Conservation (phyloP, 495 filamentous ascomycete genomes). For the Podospora conica region DNA sequence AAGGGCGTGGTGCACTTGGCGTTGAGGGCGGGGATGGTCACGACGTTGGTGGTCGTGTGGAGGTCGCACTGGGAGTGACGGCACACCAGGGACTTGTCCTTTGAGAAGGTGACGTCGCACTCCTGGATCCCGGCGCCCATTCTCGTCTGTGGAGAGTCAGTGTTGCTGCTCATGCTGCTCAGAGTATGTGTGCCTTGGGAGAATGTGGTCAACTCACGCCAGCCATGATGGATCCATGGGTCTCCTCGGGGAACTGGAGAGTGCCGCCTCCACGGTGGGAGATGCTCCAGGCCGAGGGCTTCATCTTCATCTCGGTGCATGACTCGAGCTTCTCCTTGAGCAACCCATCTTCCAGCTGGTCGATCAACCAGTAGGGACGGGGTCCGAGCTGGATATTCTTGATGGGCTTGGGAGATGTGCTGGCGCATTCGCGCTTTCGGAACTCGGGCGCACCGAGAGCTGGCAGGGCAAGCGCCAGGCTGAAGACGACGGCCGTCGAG, state of each 20-base stretch:
- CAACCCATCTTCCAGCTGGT: slow-evolving; percentile 52
- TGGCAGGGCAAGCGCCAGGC: slow-evolving; percentile 8
- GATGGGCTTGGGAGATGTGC: slow-evolving; percentile 18
- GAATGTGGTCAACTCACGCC: slow-evolving; percentile 25
- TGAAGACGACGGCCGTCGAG: neutral
- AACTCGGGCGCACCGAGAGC: slow-evolving; percentile 20
- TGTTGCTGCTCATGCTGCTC: neutral
- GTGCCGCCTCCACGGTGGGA: slow-evolving; percentile 53
- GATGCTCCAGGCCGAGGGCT: slow-evolving; percentile 44
- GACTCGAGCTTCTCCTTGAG: slow-evolving; percentile 50
- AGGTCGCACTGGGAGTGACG: slow-evolving; percentile 59
- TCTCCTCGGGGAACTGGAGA: slow-evolving; percentile 58
- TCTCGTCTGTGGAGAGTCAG: slow-evolving; percentile 27
- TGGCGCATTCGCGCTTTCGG: neutral
- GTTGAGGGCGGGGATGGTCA: slow-evolving; percentile 47
- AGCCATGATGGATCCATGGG: slow-evolving; percentile 44
- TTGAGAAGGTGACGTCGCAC: slow-evolving; percentile 59
- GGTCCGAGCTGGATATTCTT: slow-evolving; percentile 46
- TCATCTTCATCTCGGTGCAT: slow-evolving; percentile 42
- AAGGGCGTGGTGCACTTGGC: slow-evolving; percentile 58
- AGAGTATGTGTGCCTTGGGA: too few relatives aligned
- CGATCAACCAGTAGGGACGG: slow-evolving; percentile 53
- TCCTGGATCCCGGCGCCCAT: slow-evolving; percentile 61
- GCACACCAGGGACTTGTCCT: slow-evolving; percentile 55
- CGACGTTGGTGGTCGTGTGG: slow-evolving; percentile 59